Percentiles rank a stretch among this genome's conserved stretches.
Evolutionary conservation across 208 protist genomes (phyloP).

Genomic region (Acanthamoeba healyi): DNA sequence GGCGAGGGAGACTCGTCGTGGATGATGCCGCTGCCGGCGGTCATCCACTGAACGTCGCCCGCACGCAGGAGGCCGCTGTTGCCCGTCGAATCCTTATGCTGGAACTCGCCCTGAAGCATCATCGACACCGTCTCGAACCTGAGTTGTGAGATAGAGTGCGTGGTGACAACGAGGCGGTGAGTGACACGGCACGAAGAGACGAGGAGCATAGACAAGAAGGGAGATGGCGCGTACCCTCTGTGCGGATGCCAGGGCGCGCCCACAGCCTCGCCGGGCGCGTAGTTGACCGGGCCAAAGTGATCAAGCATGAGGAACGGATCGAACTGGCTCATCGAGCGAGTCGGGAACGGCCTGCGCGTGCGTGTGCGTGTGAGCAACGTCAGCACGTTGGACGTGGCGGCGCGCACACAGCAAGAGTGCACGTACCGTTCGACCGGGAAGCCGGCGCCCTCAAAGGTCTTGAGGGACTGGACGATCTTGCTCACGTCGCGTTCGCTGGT

Average conservation of each 20-base stretch:
- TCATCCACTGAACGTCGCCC: slow-evolving; percentile 95
- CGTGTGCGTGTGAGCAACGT: no score
- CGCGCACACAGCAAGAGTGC: neutral
- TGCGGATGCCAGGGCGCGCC: slow-evolving; percentile 94
- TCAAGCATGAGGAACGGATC: slow-evolving; percentile 87
- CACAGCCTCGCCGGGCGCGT: slow-evolving; percentile 73
- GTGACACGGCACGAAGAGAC: neutral
- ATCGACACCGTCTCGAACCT: slow-evolving; percentile 94
- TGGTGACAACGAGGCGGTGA: neutral
- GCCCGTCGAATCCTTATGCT: slow-evolving; percentile 91
- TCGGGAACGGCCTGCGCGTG: slow-evolving; percentile 43
- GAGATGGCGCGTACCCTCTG: slow-evolving; percentile 81
- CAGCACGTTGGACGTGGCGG: no score
- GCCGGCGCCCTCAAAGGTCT: slow-evolving; percentile 45
- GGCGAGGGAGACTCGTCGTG: slow-evolving; percentile 92
- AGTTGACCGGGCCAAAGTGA: slow-evolving; percentile 78
- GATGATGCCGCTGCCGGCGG: slow-evolving; percentile 93
- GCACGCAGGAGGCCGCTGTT: slow-evolving; percentile 89
- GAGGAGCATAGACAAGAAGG: neutral
- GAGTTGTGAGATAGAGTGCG: neutral
- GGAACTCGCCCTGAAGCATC: slow-evolving; percentile 89
- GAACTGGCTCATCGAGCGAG: slow-evolving; percentile 4
- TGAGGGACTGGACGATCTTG: slow-evolving; percentile 5
- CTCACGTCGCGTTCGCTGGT: slow-evolving; percentile 31
- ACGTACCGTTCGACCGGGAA: slow-evolving; percentile 57